Evolutionary conservation across 768 basidiomycete genomes (phyloP).

Genomic region (Gautieria morchelliformis): DNA sequence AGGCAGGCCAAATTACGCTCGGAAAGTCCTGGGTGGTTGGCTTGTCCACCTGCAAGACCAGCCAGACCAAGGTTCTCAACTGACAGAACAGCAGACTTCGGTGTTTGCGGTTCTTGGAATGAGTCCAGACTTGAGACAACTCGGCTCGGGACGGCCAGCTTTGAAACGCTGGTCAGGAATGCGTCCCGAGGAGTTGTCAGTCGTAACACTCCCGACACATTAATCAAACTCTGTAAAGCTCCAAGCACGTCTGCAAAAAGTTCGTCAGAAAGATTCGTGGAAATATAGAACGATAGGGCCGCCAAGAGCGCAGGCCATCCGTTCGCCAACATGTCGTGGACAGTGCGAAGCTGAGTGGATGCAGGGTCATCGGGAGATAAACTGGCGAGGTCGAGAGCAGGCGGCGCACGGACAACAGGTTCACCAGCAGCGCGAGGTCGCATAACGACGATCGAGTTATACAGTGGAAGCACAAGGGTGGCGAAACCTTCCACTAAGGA

Average conservation of each 20-base stretch:
- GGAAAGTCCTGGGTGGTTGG: constrained; percentile 64
- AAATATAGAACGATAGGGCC: constrained; percentile 79
- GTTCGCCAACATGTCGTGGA: constrained; percentile 71
- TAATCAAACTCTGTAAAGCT: constrained; percentile 76
- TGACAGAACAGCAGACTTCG: constrained; percentile 44
- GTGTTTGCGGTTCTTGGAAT: constrained; percentile 42
- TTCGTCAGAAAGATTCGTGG: constrained; percentile 85
- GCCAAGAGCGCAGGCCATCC: constrained; percentile 93
- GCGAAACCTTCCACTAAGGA: constrained; percentile 83
- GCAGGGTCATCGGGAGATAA: constrained; percentile 44
- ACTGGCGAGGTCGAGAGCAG: constrained; percentile 53
- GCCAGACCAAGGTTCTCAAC: constrained; percentile 62
- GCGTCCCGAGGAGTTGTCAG: constrained; percentile 85
- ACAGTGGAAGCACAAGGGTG: constrained; percentile 64
- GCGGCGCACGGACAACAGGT: constrained; percentile 58
- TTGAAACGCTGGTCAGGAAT: constrained; percentile 83
- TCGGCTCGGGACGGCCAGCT: constrained; percentile 82
- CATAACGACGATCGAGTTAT: constrained; percentile 52
- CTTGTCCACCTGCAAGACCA: constrained; percentile 23
- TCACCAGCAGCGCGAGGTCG: constrained; percentile 54
- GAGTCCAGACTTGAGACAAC: constrained; percentile 81
- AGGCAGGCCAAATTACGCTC: constrained; percentile 88
- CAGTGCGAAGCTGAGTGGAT: constrained; percentile 49
- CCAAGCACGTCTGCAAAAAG: constrained; percentile 82
- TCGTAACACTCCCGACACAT: constrained; percentile 83